These are phyloP conservation scores for Podospora fimiseda DNA, from an alignment of 495 filamentous ascomycete species.

Conservation along the genomic window DNA sequence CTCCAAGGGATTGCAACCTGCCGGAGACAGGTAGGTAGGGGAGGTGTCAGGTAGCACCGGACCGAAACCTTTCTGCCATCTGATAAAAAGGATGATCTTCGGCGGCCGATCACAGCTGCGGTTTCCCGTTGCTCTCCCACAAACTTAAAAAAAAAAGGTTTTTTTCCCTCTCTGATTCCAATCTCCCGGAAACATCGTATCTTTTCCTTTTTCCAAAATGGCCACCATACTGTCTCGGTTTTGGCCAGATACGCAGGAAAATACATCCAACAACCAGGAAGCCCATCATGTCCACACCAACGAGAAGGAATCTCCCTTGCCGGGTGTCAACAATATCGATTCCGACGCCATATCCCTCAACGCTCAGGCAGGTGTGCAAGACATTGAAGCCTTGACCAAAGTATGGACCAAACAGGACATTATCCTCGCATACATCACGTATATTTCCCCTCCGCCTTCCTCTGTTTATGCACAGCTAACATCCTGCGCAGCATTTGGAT, in stretches of 20 bases:
- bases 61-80: no score
- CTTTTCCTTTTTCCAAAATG: background rate
- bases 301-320: background rate
- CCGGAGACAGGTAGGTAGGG: no score
- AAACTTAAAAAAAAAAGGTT: no score
- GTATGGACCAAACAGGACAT: slow-evolving; percentile 20
- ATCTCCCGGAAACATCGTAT: no score
- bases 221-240: slow-evolving; percentile 7
- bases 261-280: slow-evolving; percentile 19
- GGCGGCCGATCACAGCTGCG: no score
- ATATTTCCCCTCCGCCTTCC: background rate
- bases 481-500: slow-evolving; percentile 40
- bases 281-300: slow-evolving; percentile 5
- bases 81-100: no score
- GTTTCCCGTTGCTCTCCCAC: no score
- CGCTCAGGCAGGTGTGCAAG: slow-evolving; percentile 22
- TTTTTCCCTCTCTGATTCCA: no score
- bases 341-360: slow-evolving; percentile 18
- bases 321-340: slow-evolving; percentile 7
- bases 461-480: background rate
- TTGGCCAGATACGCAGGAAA: slow-evolving; percentile 3
- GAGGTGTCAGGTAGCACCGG: no score
- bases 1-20: no score
- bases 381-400: slow-evolving; percentile 23
- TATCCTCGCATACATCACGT: slow-evolving; percentile 23